Conservation (phyloP, 306 rosid genomes). For the Elaeagnus macrophylla region DNA sequence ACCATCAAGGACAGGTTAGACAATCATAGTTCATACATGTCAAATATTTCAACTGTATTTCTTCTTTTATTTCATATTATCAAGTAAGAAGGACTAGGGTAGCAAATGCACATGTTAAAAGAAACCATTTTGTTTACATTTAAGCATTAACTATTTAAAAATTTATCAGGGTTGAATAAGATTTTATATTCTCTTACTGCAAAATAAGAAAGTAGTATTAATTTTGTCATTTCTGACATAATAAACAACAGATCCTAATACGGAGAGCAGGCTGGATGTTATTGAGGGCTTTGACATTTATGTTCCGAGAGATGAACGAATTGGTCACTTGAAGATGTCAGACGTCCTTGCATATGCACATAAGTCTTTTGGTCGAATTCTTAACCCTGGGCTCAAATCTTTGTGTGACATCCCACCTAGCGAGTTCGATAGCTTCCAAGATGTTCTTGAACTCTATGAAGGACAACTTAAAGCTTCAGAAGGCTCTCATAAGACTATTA, state of each 20-base stretch:
- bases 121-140: too few species aligned
- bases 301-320: slow-evolving; percentile 79
- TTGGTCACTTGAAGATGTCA: slow-evolving; percentile 76
- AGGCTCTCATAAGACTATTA: slow-evolving; percentile 29
- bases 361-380: slow-evolving; percentile 50
- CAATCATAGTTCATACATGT: too few species aligned
- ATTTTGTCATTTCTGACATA: background rate
- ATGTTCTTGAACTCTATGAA: slow-evolving; percentile 52
- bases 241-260: slow-evolving; percentile 38
- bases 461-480: slow-evolving; percentile 53
- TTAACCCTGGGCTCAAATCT: slow-evolving; percentile 59
- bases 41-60: too few species aligned
- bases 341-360: slow-evolving; percentile 68
- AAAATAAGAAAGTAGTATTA: too few species aligned
- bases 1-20: slow-evolving; percentile 38
- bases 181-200: too few species aligned
- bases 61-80: too few species aligned
- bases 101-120: too few species aligned
- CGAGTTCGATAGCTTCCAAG: slow-evolving; percentile 74
- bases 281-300: slow-evolving; percentile 55
- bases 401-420: slow-evolving; percentile 39
- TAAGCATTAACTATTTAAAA: too few species aligned
- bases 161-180: too few species aligned
- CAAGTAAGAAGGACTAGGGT: too few species aligned
- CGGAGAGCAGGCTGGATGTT: slow-evolving; percentile 49